phyloP scores from a whole-genome alignment of 2,329 filamentous ascomycete species.

The Dendrostoma leiphaemia region DNA sequence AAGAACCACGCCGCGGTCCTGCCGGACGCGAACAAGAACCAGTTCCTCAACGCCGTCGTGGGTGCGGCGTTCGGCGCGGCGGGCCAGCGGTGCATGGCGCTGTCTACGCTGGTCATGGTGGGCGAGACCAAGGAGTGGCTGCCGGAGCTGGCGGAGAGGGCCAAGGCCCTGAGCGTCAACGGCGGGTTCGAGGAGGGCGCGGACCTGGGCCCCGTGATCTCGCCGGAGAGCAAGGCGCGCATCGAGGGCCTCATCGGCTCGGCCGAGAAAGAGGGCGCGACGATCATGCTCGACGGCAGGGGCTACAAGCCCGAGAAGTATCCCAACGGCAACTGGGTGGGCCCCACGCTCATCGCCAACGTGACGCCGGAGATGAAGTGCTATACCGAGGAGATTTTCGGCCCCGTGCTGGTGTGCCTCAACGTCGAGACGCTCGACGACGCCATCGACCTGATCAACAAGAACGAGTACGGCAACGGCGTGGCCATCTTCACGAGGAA shows the following conservation, averaged over 20 bases:
- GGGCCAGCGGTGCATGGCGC: conserved; percentile 83
- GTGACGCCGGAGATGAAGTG: conserved; percentile 80
- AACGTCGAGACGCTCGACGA: conserved; percentile 77
- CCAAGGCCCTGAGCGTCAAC: conserved; percentile 70
- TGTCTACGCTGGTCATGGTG: conserved; percentile 79
- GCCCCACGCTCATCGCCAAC: conserved; percentile 78
- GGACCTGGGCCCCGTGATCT: conserved; percentile 81
- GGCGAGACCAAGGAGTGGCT: conserved; percentile 85
- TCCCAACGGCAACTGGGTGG: conserved; percentile 82
- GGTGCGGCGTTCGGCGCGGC: conserved; percentile 84
- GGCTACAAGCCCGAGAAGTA: conserved; percentile 75
- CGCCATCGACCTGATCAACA: conserved; percentile 78
- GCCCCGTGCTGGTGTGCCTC: conserved; percentile 78
- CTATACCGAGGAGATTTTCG: conserved; percentile 84
- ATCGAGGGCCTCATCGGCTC: conserved; percentile 75
- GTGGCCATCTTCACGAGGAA: conserved; percentile 81
- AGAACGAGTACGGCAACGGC: conserved; percentile 84
- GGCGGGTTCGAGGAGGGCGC: conserved; percentile 79
- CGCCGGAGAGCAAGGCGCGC: conserved; percentile 72
- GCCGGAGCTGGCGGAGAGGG: conserved; percentile 71
- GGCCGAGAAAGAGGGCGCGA: conserved; percentile 78
- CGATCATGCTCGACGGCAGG: conserved; percentile 77
- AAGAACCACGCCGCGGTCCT: conserved; percentile 87
- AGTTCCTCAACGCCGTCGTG: conserved; percentile 79
- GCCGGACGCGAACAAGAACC: conserved; percentile 87